Percentiles rank a stretch among this genome's conserved stretches.
phyloP scores from a whole-genome alignment of 305 asterid genomes.

The Fraxinus baroniana region DNA sequence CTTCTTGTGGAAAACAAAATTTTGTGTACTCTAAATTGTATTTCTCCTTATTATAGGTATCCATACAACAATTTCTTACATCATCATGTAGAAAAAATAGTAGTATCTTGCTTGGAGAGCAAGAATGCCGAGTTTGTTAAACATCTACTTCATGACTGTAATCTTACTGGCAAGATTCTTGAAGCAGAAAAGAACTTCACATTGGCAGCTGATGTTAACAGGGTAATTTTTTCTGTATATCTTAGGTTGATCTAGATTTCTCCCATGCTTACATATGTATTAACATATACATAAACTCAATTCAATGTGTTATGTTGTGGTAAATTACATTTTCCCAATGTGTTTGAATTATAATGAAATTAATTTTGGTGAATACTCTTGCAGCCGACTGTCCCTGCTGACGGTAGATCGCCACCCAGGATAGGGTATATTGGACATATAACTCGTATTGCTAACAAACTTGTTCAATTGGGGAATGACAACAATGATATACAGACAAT shows the following conservation, averaged over 20 bases:
- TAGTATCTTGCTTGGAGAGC: constrained; percentile 83
- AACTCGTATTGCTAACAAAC: constrained; percentile 89
- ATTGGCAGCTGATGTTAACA: constrained; percentile 46
- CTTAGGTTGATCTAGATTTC: constrained; percentile 3
- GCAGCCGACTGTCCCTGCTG: constrained; percentile 77
- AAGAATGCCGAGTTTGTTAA: constrained; percentile 67
- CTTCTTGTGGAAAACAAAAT: constrained; percentile 21
- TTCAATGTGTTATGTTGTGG: constrained; percentile 5
- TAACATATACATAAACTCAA: background rate
- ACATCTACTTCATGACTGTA: constrained; percentile 76
- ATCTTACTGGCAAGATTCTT: constrained; percentile 73
- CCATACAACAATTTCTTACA: constrained; percentile 95
- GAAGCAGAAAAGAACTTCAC: constrained; percentile 69
- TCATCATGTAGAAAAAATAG: constrained; percentile 73
- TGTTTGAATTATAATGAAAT: constrained; percentile 1
- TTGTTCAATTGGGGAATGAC: constrained; percentile 67
- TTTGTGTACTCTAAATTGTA: constrained; percentile 20
- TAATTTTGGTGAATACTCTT: constrained; percentile 26
- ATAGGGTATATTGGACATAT: constrained; percentile 89
- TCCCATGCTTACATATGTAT: background rate
- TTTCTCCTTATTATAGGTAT: constrained; percentile 48
- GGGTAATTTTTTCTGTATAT: constrained; percentile 40
- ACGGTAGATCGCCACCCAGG: constrained; percentile 75
- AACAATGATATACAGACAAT: constrained; percentile 54
- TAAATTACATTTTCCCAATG: constrained; percentile 12